Conservation (phyloP, 441 rosid species). For the California macrophylla region DNA sequence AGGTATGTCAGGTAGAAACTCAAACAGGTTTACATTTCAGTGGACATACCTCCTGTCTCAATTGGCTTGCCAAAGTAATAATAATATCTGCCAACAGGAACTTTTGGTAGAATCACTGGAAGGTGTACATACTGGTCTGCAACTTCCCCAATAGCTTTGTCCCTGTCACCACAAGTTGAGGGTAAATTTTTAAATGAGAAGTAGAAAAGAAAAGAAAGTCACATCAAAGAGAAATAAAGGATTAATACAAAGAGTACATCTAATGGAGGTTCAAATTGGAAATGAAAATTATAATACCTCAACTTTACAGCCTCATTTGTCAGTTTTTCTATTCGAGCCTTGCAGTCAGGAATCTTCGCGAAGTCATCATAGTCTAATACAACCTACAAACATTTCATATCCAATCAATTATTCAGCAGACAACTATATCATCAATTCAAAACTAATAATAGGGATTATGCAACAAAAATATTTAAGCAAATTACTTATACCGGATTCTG, state of each 20-base stretch:
- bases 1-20: background rate
- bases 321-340: constrained; percentile 23
- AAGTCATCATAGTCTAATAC: constrained; percentile 40
- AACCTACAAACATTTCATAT: constrained; percentile 25
- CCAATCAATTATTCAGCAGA: background rate
- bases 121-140: constrained; percentile 33
- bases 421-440: background rate
- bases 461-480: background rate
- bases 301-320: constrained; percentile 25
- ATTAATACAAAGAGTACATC: background rate
- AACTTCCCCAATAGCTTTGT: constrained; percentile 29
- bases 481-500: background rate
- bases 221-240: background rate
- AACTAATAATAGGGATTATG: background rate
- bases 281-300: constrained; percentile 25
- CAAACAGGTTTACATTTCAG: background rate
- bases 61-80: constrained; percentile 50
- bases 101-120: constrained; percentile 38
- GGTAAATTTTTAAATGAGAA: background rate
- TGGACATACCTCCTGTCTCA: constrained; percentile 35
- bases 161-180: constrained; percentile 20
- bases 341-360: constrained; percentile 31
- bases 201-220: background rate
- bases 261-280: background rate
- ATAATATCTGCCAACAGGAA: constrained; percentile 41